These are phyloP conservation scores for Hibiscus tridactylites DNA, from an alignment of 345 rosid species.

Conservation along the genomic window DNA sequence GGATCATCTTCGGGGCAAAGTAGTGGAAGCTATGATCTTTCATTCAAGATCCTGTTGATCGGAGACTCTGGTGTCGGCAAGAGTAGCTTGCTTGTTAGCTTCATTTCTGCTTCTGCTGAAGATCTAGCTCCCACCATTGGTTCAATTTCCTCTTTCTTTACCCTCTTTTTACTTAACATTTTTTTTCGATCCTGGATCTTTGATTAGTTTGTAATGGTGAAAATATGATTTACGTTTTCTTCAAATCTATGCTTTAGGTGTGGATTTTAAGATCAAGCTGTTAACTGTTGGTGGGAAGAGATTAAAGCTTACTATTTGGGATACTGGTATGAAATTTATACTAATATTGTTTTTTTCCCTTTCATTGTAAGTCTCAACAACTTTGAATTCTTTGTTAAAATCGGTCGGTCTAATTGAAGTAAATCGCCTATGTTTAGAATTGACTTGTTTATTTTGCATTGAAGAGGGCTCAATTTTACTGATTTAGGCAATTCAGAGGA, in stretches of 20 bases:
- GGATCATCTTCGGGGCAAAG: constrained; percentile 75
- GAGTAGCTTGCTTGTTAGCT: constrained; percentile 92
- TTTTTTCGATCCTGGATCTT: background rate
- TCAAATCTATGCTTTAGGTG: constrained; percentile 39
- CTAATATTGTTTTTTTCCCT: background rate
- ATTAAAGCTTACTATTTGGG: constrained; percentile 93
- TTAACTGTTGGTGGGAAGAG: constrained; percentile 71
- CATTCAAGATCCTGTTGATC: constrained; percentile 94
- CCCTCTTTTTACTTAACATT: background rate
- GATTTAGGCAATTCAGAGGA: too few relatives aligned
- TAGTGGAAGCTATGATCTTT: constrained; percentile 59
- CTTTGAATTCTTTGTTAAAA: background rate
- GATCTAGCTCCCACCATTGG: constrained; percentile 93
- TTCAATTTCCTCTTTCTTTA: constrained; percentile 8
- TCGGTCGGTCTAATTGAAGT: background rate
- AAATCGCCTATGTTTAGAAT: background rate
- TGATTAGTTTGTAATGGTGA: constrained; percentile 1
- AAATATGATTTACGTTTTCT: background rate
- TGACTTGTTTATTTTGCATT: background rate
- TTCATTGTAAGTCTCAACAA: background rate
- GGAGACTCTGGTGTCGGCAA: constrained; percentile 97
- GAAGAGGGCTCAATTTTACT: background rate
- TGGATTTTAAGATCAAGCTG: constrained; percentile 94
- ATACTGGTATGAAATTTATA: constrained; percentile 56
- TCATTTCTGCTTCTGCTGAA: constrained; percentile 66